Evolutionary conservation across 352 stramenopile genomes (phyloP), one percentile per base, ranked within the genome.

Genomic region (Globisporangium ultimum): DNA sequence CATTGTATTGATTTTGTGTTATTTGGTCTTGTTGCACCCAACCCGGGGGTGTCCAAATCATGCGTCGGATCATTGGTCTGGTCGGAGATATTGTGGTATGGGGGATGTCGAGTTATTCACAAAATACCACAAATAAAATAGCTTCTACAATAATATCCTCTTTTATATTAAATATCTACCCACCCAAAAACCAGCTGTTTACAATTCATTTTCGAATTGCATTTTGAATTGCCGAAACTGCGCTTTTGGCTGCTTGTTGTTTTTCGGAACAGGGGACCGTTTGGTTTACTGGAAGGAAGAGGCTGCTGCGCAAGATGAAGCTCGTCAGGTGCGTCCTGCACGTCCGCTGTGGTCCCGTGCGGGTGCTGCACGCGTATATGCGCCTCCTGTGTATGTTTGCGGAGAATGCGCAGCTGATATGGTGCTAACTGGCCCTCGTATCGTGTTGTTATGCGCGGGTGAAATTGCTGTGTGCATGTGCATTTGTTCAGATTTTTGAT

Each of bases 401-500:
- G 12, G 12, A 7, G 36, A 41, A 12, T 13, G 36, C 12, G 36
- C 36, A 41, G 36, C 12, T 7, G 12, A 41, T 41, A 41, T 12
- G 36, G 12, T 41, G 36, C 36, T 41, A 41, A 41, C 12, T 41
- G 7, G 36, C n/a, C n/a, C n/a, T n/a, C 12, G 36, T 41, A 41
- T 41, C 36, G 8, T 21, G 18, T 50, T 48, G 36, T 9, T 10
- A n/a, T 49, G 50, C 5, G 32, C 12, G 24, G 1, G n/a, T 41
- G n/a, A 15, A 47, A 24, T 41, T 41, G 36, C 36, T 7, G 36
- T 41, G 36, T 41, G 7, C n/a, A n/a, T 43, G 11, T 17, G 2
- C 15, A 53, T 18, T 48, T 48, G 20, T 53, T 52, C 54, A 95
- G 94, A 60, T 98, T 98, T 78, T 90, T 98, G 69, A 98, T 98